Percentiles rank a stretch among this genome's conserved stretches.
Evolutionary conservation across 2,329 filamentous ascomycete species (phyloP).

Genomic region (Ophiostoma sp.): DNA sequence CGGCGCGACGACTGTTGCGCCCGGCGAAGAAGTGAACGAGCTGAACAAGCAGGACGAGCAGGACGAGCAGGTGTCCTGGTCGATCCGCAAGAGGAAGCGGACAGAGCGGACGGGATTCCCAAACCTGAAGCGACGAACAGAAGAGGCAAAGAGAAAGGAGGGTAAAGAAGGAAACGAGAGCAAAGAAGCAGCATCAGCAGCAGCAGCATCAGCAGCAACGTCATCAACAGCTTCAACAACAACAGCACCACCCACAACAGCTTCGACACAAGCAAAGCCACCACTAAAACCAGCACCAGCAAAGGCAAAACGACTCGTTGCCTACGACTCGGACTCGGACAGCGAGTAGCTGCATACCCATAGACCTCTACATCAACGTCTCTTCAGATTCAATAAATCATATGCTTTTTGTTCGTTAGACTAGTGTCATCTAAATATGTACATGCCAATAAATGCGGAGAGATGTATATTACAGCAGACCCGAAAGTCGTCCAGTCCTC

Average conservation of each 20-base stretch:
- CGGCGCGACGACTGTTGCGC: constrained; percentile 12
- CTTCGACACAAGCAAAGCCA: constrained; percentile 10
- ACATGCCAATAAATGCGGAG: constrained; percentile 1
- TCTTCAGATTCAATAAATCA: no score
- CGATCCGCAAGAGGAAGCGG: constrained; percentile 26
- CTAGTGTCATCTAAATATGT: neutral
- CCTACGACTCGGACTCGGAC: constrained; percentile 56
- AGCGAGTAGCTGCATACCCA: constrained; percentile 17
- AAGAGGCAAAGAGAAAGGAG: neutral
- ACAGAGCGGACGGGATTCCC: constrained; percentile 8
- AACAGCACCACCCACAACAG: constrained; percentile 16
- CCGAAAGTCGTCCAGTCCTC: no score
- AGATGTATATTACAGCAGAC: constrained; percentile 6
- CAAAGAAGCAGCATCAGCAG: constrained; percentile 27
- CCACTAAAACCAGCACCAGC: constrained; percentile 6
- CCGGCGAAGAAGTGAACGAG: constrained; percentile 15
- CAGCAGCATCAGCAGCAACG: neutral
- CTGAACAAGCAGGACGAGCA: constrained; percentile 19
- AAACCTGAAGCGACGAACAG: constrained; percentile 14
- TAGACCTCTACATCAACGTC: neutral
- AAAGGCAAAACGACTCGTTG: constrained; percentile 42
- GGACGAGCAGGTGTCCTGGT: constrained; percentile 14
- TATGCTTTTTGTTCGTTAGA: constrained; percentile 5
- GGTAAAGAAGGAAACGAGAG: neutral
- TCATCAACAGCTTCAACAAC: constrained; percentile 14